Base-by-base conservation (phyloP, 2,329 filamentous ascomycete species). In the Colletotrichum truncatum region DNA sequence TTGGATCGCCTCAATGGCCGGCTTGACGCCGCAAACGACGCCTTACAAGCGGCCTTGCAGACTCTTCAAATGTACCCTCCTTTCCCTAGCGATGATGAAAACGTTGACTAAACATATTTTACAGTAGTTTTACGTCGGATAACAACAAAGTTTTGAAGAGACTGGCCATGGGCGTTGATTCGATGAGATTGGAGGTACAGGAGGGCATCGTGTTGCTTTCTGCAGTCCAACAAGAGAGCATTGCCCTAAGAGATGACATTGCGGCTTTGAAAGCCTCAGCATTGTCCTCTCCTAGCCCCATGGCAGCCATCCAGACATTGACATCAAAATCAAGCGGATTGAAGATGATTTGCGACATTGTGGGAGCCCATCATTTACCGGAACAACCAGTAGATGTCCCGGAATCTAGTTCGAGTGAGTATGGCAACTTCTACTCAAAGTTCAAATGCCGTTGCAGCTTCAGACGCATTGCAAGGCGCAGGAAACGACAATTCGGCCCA, bases 61-160 rank as follows among this genome's bases (percentile, higher is more conserved):
- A 6, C 21, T 4, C 7, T 32, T 0, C 25, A 49, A 32, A 10
- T 32, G 45, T 49, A 49, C n/a, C n/a, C n/a, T n/a, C n/a, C n/a
- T n/a, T n/a, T n/a, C n/a, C n/a, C n/a, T n/a, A n/a, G n/a, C n/a
- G n/a, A n/a, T 18, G 14, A 11, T 26, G 14, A 10, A 16, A n/a
- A 0, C 0, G 2, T 25, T 16, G 14, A 16, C 43, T 3, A 28
- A 16, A n/a, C n/a, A n/a, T n/a, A n/a, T n/a, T n/a, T n/a, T n/a
- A n/a, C n/a, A n/a, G n/a, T n/a, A n/a, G n/a, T n/a, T n/a, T n/a
- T n/a, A n/a, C n/a, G n/a, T n/a, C n/a, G n/a, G n/a, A n/a, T n/a
- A n/a, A n/a, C n/a, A n/a, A n/a, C n/a, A n/a, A n/a, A n/a, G n/a
- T n/a, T n/a, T n/a, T n/a, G n/a, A n/a, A n/a, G n/a, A n/a, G n/a